These are phyloP conservation scores for Helenozyma rhizophorensis DNA, from an alignment of 805 yeast genomes.

Conservation along the genomic window DNA sequence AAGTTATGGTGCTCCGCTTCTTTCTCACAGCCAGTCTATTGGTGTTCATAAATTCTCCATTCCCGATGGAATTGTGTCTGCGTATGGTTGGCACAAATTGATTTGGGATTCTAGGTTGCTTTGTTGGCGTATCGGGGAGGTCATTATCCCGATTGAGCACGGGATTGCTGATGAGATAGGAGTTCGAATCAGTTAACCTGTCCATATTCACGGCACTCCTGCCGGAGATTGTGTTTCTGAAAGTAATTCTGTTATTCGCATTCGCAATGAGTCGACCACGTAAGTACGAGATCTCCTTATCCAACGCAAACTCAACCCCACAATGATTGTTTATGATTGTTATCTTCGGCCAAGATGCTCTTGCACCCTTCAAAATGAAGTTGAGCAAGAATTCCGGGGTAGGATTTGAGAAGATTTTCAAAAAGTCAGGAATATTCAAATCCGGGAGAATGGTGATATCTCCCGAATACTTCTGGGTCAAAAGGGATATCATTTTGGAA, in stretches of 20 bases:
- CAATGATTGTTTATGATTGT: conserved; percentile 86
- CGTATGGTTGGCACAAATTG: conserved; percentile 15
- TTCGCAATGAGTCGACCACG: conserved; percentile 55
- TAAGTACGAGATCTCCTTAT: conserved; percentile 66
- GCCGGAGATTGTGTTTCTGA: conserved; percentile 1
- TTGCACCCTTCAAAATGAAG: conserved; percentile 74
- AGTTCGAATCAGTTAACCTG: conserved; percentile 2
- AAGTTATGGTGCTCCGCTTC: conserved; percentile 15
- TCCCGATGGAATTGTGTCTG: conserved; percentile 20
- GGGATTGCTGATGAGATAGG: conserved; percentile 13
- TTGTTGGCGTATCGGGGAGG: neutral
- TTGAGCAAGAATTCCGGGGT: conserved; percentile 68
- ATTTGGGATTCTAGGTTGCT: conserved; percentile 1
- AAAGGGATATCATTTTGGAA: conserved; percentile 67
- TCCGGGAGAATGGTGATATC: conserved; percentile 91
- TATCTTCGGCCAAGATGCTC: conserved; percentile 91
- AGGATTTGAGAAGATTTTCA: conserved; percentile 73
- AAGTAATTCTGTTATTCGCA: conserved; percentile 14
- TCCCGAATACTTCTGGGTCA: conserved; percentile 87
- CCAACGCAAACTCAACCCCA: conserved; percentile 82
- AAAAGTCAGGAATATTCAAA: conserved; percentile 52
- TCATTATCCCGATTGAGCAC: conserved; percentile 5
- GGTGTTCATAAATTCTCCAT: conserved; percentile 1
- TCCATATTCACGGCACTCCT: neutral
- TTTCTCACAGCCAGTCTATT: neutral